Conservation (phyloP, 805 yeast species). For the Suhomyces faveliae region DNA sequence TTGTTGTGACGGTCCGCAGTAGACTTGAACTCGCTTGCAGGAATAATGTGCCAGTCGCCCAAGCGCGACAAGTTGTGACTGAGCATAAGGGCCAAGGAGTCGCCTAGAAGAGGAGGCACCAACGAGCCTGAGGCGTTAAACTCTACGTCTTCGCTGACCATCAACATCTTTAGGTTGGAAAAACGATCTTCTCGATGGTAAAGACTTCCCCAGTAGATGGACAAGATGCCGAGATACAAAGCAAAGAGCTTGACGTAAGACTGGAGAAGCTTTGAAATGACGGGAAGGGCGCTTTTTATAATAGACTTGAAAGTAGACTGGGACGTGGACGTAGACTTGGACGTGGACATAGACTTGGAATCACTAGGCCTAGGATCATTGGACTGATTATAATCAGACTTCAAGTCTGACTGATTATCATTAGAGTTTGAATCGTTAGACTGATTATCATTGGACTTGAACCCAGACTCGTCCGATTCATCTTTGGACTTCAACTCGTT, state of each 20-base stretch:
- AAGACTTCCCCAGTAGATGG: slow-evolving; percentile 43
- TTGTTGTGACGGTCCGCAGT: slow-evolving; percentile 18
- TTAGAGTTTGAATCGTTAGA: no score
- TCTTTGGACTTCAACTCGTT: no score
- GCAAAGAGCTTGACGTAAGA: slow-evolving; percentile 21
- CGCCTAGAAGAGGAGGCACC: slow-evolving; percentile 18
- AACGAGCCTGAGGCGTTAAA: slow-evolving; percentile 18
- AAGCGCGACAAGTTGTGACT: slow-evolving; percentile 10
- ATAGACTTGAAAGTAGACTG: no score
- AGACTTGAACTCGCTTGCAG: slow-evolving; percentile 12
- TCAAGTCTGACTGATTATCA: no score
- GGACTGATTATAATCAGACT: background rate
- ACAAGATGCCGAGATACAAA: slow-evolving; percentile 30
- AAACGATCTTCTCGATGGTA: slow-evolving; percentile 29
- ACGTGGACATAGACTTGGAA: background rate
- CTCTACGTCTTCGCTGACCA: slow-evolving; percentile 32
- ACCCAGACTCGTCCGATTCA: no score
- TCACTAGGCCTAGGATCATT: background rate
- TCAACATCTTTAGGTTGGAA: slow-evolving; percentile 34
- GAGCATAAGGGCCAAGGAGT: slow-evolving; percentile 19
- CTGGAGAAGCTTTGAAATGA: slow-evolving; percentile 11
- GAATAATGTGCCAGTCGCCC: slow-evolving; percentile 20
- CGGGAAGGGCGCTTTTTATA: background rate
- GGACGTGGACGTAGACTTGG: background rate
- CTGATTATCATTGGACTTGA: no score